A percentile compares a stretch with the other conserved stretches of the same genome.
Evolutionary conservation across 2,329 filamentous ascomycete genomes (phyloP).

Genomic region (Paecilomyces sp.): DNA sequence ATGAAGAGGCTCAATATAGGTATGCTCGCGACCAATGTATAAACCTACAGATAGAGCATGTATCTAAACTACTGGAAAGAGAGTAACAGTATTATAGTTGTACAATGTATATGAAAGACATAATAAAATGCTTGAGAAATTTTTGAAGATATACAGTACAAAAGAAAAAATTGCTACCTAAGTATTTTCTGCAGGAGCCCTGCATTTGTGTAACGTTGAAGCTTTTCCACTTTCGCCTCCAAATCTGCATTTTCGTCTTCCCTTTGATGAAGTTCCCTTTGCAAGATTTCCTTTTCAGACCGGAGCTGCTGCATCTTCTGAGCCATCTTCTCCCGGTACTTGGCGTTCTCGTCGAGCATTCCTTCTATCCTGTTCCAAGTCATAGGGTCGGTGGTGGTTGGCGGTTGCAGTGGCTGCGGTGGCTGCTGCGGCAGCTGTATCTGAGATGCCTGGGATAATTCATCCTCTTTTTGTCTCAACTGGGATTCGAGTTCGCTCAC

Average conservation of each 20-base stretch:
- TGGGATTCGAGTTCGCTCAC: neutral
- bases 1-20: no score
- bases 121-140: neutral
- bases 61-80: no score
- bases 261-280: constrained; percentile 29
- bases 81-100: no score
- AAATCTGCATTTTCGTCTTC: constrained; percentile 33
- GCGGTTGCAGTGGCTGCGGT: no score
- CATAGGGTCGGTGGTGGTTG: neutral
- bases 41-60: no score
- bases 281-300: constrained; percentile 33
- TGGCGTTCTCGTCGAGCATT: constrained; percentile 33
- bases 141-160: neutral
- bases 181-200: neutral
- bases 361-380: constrained; percentile 27
- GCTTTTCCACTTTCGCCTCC: constrained; percentile 26
- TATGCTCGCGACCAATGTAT: no score
- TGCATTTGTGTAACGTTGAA: constrained; percentile 18
- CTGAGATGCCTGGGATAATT: neutral
- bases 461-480: neutral
- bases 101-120: neutral
- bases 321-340: constrained; percentile 30
- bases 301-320: constrained; percentile 29
- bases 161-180: neutral
- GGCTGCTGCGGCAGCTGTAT: neutral